Evolutionary conservation across 192 early-diverging fungal genomes (phyloP).

Genomic region (Podila clonocystis): DNA sequence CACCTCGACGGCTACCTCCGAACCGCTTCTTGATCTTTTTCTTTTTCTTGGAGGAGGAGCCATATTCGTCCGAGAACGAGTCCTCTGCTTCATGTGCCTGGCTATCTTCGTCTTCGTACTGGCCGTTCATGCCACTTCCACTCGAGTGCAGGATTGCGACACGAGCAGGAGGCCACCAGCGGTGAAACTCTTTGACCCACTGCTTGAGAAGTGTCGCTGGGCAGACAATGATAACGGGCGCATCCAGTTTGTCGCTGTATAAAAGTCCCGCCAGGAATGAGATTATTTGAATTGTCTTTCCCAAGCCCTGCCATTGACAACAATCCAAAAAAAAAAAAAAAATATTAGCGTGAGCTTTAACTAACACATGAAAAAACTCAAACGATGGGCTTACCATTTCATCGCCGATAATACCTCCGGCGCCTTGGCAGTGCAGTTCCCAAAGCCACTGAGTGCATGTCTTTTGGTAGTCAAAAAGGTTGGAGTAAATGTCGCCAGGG

Average conservation of each 20-base stretch:
- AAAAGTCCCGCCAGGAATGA: slow-evolving; percentile 84
- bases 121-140: slow-evolving; percentile 76
- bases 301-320: slow-evolving; percentile 70
- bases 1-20: slow-evolving; percentile 31
- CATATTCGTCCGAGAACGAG: slow-evolving; percentile 40
- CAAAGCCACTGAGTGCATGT: slow-evolving; percentile 89
- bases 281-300: slow-evolving; percentile 94
- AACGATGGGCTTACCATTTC: slow-evolving; percentile 74
- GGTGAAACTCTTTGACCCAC: slow-evolving; percentile 86
- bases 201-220: slow-evolving; percentile 84
- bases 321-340: slow-evolving; percentile 23
- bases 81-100: slow-evolving; percentile 21
- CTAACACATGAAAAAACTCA: not conserved
- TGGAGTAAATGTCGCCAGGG: slow-evolving; percentile 83
- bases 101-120: slow-evolving; percentile 34
- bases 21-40: slow-evolving; percentile 36
- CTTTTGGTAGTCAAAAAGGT: slow-evolving; percentile 92
- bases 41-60: slow-evolving; percentile 20
- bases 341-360: not conserved
- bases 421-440: slow-evolving; percentile 86
- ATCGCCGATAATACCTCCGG: slow-evolving; percentile 93
- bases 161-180: slow-evolving; percentile 87
- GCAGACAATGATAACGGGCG: slow-evolving; percentile 69
- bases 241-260: slow-evolving; percentile 64
- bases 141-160: slow-evolving; percentile 90